A percentile compares a stretch with the other conserved stretches of the same genome.
Evolutionary conservation across 2,329 filamentous ascomycete species (phyloP).

Genomic region (Scytalidium lignicola): DNA sequence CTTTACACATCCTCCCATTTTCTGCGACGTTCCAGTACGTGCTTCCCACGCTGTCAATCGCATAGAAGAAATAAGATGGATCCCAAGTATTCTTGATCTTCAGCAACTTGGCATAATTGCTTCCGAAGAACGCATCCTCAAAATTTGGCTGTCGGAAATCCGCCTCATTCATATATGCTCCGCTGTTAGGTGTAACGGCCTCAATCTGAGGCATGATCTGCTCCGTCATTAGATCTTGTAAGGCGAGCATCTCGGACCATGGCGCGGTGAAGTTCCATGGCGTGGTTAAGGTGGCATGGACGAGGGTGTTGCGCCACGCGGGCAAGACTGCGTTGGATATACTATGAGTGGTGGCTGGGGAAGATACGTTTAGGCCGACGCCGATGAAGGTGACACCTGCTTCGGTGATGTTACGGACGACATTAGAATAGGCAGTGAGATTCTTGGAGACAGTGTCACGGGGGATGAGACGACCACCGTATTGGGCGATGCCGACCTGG

Average conservation of each 20-base stretch:
- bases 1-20: slow-evolving; percentile 37
- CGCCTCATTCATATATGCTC: slow-evolving; percentile 47
- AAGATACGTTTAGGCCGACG: slow-evolving; percentile 27
- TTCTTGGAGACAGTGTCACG: slow-evolving; percentile 26
- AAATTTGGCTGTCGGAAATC: slow-evolving; percentile 39
- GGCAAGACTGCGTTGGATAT: slow-evolving; percentile 35
- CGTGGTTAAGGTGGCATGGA: slow-evolving; percentile 26
- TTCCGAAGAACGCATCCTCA: slow-evolving; percentile 40
- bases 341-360: slow-evolving; percentile 8
- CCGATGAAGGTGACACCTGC: slow-evolving; percentile 29
- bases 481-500: slow-evolving; percentile 27
- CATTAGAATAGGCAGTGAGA: slow-evolving; percentile 15
- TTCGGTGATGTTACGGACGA: slow-evolving; percentile 29
- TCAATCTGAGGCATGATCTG: slow-evolving; percentile 28
- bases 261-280: slow-evolving; percentile 29
- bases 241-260: slow-evolving; percentile 23
- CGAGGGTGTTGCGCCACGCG: slow-evolving; percentile 33
- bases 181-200: slow-evolving; percentile 35
- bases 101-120: slow-evolving; percentile 37
- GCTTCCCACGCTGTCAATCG: slow-evolving; percentile 42
- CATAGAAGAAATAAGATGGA: slow-evolving; percentile 40
- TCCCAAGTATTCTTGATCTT: slow-evolving; percentile 48
- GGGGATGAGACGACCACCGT: slow-evolving; percentile 39
- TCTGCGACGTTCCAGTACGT: slow-evolving; percentile 41
- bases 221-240: slow-evolving; percentile 27